Conservation (phyloP, 305 asterid species). For the Fraxinus paxiana region DNA sequence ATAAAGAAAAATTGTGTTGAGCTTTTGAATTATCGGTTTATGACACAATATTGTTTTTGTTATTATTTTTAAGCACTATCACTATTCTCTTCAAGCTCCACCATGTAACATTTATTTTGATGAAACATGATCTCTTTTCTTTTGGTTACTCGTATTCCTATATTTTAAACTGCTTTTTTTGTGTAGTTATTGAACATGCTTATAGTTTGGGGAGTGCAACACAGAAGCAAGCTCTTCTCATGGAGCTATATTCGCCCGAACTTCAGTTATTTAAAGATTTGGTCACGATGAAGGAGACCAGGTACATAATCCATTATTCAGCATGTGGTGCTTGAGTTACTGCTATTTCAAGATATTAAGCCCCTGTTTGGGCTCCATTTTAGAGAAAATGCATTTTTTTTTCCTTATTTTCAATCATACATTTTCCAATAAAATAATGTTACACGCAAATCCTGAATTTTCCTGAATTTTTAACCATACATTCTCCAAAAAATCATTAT, state of each 20-base stretch:
- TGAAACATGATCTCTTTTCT: not conserved
- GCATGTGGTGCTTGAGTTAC: not conserved
- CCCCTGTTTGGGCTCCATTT: not conserved
- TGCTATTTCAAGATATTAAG: slow-evolving; percentile 1
- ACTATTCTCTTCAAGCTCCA: not conserved
- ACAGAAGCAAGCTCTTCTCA: slow-evolving; percentile 84
- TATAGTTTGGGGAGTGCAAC: slow-evolving; percentile 72
- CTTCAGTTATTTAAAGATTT: slow-evolving; percentile 81
- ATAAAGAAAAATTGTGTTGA: not conserved
- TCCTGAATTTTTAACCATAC: too few relatives aligned
- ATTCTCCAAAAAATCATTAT: too few relatives aligned
- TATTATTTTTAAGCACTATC: not conserved
- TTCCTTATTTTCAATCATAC: too few relatives aligned
- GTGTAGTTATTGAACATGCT: slow-evolving; percentile 82
- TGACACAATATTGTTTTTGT: not conserved
- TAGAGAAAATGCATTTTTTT: too few relatives aligned
- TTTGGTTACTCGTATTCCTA: not conserved
- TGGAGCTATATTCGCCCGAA: slow-evolving; percentile 87
- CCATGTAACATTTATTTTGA: not conserved
- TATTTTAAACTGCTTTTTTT: slow-evolving; percentile 10
- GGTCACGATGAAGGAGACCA: slow-evolving; percentile 59
- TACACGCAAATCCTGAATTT: too few relatives aligned
- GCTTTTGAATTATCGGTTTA: not conserved
- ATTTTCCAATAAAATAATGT: too few relatives aligned
- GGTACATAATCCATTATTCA: slow-evolving; percentile 35